phyloP scores from a whole-genome alignment of 2,329 filamentous ascomycete genomes.

The Aspergillus sergii region DNA sequence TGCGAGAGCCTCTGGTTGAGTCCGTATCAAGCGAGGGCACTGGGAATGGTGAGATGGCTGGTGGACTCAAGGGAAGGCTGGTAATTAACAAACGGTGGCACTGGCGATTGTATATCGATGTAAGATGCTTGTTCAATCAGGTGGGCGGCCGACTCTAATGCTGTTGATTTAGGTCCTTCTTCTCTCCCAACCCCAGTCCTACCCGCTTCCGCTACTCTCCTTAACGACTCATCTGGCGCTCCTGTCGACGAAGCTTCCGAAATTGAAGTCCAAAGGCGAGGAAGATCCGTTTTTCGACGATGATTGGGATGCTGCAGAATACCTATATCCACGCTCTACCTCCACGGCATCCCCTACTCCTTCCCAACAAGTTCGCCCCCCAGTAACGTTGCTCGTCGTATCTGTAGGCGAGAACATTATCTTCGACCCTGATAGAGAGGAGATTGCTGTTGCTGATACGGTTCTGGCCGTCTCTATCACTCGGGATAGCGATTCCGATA shows the following conservation, averaged over 20 bases:
- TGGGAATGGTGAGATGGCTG: constrained; percentile 73
- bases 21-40: constrained; percentile 71
- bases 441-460: constrained; percentile 88
- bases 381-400: constrained; percentile 88
- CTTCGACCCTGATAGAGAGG: constrained; percentile 89
- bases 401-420: constrained; percentile 85
- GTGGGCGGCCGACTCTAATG: neutral
- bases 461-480: constrained; percentile 83
- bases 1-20: constrained; percentile 78
- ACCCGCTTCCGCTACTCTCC: constrained; percentile 88
- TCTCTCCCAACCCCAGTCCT: constrained; percentile 89
- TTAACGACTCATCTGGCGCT: constrained; percentile 93
- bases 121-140: constrained; percentile 48
- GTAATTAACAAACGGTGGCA: constrained; percentile 91
- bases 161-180: constrained; percentile 70
- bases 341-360: constrained; percentile 23
- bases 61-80: constrained; percentile 69
- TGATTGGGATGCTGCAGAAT: constrained; percentile 85
- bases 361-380: constrained; percentile 61
- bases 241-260: constrained; percentile 80
- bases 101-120: constrained; percentile 95
- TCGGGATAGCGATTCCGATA: constrained; percentile 34
- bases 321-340: constrained; percentile 66
- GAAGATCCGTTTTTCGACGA: constrained; percentile 98
- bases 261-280: constrained; percentile 83